Conservation (phyloP, 228 moss, liverwort and hornwort genomes). For the Sphagnum magellanicum region DNA sequence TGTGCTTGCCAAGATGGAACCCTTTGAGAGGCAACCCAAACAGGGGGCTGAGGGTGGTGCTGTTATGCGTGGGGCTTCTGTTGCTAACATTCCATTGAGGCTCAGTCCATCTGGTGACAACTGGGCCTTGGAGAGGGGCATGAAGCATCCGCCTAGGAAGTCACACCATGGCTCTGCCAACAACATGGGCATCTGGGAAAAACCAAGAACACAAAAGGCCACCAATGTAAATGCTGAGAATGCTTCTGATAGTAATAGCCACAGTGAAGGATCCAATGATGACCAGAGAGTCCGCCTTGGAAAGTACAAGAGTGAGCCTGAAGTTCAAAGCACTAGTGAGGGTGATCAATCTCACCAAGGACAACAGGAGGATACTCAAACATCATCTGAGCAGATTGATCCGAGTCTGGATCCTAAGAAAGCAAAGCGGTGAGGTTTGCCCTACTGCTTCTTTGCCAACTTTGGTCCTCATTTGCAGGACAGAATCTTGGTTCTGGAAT, state of each 20-base stretch:
- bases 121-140: conserved; percentile 29
- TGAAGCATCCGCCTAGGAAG: conserved; percentile 23
- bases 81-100: conserved; percentile 14
- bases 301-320: conserved; percentile 22
- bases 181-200: conserved; percentile 10
- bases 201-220: conserved; percentile 20
- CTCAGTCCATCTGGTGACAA: conserved; percentile 11
- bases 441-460: neutral
- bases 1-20: conserved; percentile 27
- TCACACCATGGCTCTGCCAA: conserved; percentile 3
- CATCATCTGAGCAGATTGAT: conserved; percentile 38
- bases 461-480: neutral
- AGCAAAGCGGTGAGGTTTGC: conserved; percentile 38
- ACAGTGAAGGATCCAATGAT: conserved; percentile 55
- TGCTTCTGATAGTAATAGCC: conserved; percentile 54
- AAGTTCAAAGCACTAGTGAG: conserved; percentile 25
- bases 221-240: conserved; percentile 26
- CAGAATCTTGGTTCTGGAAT: too few species aligned
- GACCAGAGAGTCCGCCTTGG: conserved; percentile 16
- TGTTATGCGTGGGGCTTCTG: conserved; percentile 9
- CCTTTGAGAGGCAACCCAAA: conserved; percentile 16
- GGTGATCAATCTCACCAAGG: conserved; percentile 21
- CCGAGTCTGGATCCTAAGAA: conserved; percentile 51
- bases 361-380: conserved; percentile 22
- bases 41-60: conserved; percentile 16